A percentile compares a stretch with the other conserved stretches of the same genome.
Evolutionary conservation across 1,284 basidiomycete species (phyloP).

Genomic region (Papiliotrema fonsecae): DNA sequence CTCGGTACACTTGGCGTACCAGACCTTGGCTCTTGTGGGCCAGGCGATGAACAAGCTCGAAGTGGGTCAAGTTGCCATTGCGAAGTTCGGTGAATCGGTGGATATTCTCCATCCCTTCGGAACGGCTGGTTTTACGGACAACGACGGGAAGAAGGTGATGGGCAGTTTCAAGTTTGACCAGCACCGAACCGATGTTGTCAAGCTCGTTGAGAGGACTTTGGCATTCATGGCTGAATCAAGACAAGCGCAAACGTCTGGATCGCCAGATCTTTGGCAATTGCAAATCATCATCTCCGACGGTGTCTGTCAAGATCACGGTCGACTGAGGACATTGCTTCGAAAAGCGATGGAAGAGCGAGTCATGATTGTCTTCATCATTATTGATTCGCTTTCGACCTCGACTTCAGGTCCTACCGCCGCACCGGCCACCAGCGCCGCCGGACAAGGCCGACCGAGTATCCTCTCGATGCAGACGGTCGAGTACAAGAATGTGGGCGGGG

Average conservation of each 20-base stretch:
- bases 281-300: conserved; percentile 99
- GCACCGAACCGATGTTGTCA: conserved; percentile 81
- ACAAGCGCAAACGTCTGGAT: conserved; percentile 58
- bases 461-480: conserved; percentile 88
- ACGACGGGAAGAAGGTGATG: conserved; percentile 73
- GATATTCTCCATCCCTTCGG: conserved; percentile 86
- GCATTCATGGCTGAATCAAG: conserved; percentile 69
- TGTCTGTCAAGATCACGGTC: conserved; percentile 92
- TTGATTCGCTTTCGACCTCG: conserved; percentile 68
- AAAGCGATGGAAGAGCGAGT: conserved; percentile 85
- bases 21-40: conserved; percentile 87
- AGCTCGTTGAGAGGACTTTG: conserved; percentile 79
- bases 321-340: conserved; percentile 71
- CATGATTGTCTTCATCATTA: conserved; percentile 94
- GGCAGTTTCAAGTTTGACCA: conserved; percentile 86
- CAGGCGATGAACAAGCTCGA: conserved; percentile 89
- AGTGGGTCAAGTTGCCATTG: conserved; percentile 88
- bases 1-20: conserved; percentile 88
- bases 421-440: conserved; percentile 12
- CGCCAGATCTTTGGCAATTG: conserved; percentile 87
- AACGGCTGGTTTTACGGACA: conserved; percentile 70
- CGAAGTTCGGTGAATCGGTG: conserved; percentile 81
- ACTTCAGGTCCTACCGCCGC: conserved; percentile 11
- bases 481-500: conserved; percentile 78
- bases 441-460: conserved; percentile 52